Base-by-base conservation (phyloP, 2,329 filamentous ascomycete genomes). In the Sporothrix pallida region DNA sequence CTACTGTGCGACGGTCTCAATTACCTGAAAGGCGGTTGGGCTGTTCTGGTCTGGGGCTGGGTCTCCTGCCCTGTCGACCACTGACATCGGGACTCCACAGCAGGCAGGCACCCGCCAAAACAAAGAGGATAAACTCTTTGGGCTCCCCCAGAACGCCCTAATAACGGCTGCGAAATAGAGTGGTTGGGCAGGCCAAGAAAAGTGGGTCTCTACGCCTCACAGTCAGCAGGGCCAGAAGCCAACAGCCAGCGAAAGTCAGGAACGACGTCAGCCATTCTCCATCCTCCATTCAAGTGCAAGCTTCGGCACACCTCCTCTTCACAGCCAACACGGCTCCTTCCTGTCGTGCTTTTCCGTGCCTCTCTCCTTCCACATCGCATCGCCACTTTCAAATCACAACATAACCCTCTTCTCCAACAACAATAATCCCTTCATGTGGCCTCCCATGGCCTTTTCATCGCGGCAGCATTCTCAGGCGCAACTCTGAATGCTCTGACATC, bases 211-310 rank as follows among this genome's bases (percentile, higher is more conserved):
- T 2, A 52, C 46, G 65, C 65, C 65, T 68, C 46, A 20, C 46
- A n/a, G 17, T 48, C 62, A 68, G 48, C 62, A 58, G 48, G 62
- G 50, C 31, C 7, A 37, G 31, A 37, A 37, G 31, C 31, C 48
- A 72, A 6, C 60, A 67, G 71, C 71, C 5, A 69, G 23, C 23
- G 52, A 23, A 23, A 10, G 46, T 31, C 23, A 37, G 60, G 26
- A 73, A 73, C 71, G 71, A 73, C 71, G 71, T 73, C 71, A 73
- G 71, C 71, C 65, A 68, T 62, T 62, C 20, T 62, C 13, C 23
- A 37, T 37, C 7, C 31, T 37, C 31, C 31, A 37, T 37, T 37
- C 31, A 37, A 37, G 20, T 69, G 46, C 65, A 70, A 70, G 67
- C 63, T 60, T 20, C 15, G 52, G 50, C 23, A 54, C 23, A 54